Percentiles rank a stretch among this genome's conserved stretches.
phyloP scores from a whole-genome alignment of 2,329 filamentous ascomycete species.

The Phoma sp. region DNA sequence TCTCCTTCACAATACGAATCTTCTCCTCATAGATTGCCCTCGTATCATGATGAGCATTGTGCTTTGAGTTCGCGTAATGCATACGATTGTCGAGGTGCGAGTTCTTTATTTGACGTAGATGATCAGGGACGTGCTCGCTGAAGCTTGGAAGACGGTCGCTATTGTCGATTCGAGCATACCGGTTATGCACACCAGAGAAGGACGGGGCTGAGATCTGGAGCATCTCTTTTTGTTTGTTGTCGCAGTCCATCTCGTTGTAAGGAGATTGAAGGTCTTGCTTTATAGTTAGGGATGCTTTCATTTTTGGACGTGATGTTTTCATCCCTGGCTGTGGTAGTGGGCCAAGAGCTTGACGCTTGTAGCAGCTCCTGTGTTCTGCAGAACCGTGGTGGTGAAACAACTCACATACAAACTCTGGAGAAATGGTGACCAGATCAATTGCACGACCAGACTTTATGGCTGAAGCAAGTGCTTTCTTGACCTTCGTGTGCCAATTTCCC shows the following conservation, averaged over 20 bases:
- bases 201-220: not conserved
- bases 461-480: not conserved
- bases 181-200: not conserved
- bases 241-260: not conserved
- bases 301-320: not conserved
- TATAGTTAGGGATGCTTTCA: not conserved
- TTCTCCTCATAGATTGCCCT: not conserved
- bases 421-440: not conserved
- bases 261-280: not conserved
- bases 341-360: not conserved
- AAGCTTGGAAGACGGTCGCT: not conserved
- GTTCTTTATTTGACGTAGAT: not conserved
- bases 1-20: not conserved
- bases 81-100: not conserved
- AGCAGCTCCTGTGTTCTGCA: not conserved
- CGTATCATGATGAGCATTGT: not conserved
- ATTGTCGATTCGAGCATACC: not conserved
- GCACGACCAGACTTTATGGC: not conserved
- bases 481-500: not conserved
- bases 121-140: not conserved
- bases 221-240: not conserved
- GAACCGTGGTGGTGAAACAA: not conserved
- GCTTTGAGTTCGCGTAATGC: not conserved
- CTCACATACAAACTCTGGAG: not conserved
- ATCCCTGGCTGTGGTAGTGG: not conserved